These are phyloP conservation scores for Rutstroemia sp. DNA, from an alignment of 2,329 filamentous ascomycete species.

Conservation along the genomic window DNA sequence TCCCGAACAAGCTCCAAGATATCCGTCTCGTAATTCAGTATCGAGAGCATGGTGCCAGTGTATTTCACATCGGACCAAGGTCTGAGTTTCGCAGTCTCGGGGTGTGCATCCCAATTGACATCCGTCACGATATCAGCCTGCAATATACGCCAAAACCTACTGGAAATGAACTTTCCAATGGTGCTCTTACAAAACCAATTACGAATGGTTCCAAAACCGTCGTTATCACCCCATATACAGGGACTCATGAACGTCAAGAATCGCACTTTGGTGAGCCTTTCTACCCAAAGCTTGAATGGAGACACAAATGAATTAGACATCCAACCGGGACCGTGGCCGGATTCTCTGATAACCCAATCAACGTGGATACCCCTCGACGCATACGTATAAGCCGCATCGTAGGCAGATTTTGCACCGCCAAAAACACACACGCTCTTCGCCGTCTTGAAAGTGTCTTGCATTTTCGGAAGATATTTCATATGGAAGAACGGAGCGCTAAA, in stretches of 20 bases:
- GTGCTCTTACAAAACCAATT: conserved; percentile 49
- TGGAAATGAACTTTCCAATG: conserved; percentile 47
- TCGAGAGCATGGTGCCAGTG: conserved; percentile 47
- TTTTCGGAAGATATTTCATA: conserved; percentile 36
- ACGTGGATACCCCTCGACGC: conserved; percentile 48
- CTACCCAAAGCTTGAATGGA: conserved; percentile 58
- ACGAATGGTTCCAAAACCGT: conserved; percentile 49
- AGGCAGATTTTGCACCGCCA: conserved; percentile 57
- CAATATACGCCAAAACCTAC: conserved; percentile 51
- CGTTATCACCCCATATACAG: conserved; percentile 61
- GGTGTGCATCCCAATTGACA: conserved; percentile 46
- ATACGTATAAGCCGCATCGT: conserved; percentile 57
- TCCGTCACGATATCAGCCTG: conserved; percentile 45
- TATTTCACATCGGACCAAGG: conserved; percentile 46
- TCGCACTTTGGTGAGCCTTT: conserved; percentile 59
- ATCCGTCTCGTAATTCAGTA: conserved; percentile 51
- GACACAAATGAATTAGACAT: conserved; percentile 56
- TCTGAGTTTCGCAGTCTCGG: conserved; percentile 45
- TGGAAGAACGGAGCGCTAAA: conserved; percentile 45
- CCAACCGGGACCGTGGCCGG: conserved; percentile 51
- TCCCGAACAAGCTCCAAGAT: conserved; percentile 48
- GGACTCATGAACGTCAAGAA: conserved; percentile 68
- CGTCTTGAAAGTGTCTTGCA: conserved; percentile 35
- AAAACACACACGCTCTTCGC: conserved; percentile 46
- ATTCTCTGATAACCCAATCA: conserved; percentile 51